These are phyloP conservation scores for Skeletonema grethae DNA, from an alignment of 108 stramenopile species.

Conservation along the genomic window DNA sequence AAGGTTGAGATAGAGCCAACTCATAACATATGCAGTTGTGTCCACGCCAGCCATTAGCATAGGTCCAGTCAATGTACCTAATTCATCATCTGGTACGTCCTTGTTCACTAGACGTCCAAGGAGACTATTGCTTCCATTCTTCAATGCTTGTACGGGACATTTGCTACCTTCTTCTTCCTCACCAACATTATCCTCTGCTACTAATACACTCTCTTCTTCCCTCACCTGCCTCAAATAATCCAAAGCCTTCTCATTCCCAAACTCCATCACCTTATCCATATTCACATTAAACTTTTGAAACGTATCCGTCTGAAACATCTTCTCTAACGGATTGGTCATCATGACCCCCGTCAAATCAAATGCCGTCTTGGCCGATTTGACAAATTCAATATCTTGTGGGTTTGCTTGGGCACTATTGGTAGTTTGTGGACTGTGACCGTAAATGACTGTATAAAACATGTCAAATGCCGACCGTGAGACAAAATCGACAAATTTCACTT, in stretches of 20 bases:
- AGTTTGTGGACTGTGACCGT: slow-evolving; percentile 22
- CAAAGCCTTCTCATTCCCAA: slow-evolving; percentile 18
- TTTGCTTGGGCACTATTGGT: slow-evolving; percentile 10
- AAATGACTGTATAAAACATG: slow-evolving; percentile 34
- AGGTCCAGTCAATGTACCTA: slow-evolving; percentile 20
- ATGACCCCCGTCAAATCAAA: slow-evolving; percentile 28
- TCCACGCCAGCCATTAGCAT: slow-evolving; percentile 42
- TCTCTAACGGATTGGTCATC: slow-evolving; percentile 23
- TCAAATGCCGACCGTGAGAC: slow-evolving; percentile 36
- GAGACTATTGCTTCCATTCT: background rate
- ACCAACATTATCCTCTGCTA: background rate
- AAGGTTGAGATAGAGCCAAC: slow-evolving; percentile 38
- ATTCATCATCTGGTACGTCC: slow-evolving; percentile 27
- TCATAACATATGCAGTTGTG: slow-evolving; percentile 38
- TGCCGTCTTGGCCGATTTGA: slow-evolving; percentile 21
- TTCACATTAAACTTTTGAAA: slow-evolving; percentile 20
- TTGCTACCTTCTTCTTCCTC: slow-evolving; percentile 10
- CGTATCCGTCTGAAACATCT: slow-evolving; percentile 24
- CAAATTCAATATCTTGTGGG: slow-evolving; percentile 25
- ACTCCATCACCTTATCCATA: slow-evolving; percentile 29
- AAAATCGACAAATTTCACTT: slow-evolving; percentile 27
- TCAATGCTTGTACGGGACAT: slow-evolving; percentile 22
- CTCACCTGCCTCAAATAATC: slow-evolving; percentile 6
- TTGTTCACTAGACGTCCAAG: slow-evolving; percentile 20
- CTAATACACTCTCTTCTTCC: too few relatives aligned